Percentiles rank a stretch among this genome's conserved stretches.
Evolutionary conservation across 2,329 filamentous ascomycete species (phyloP).

Genomic region (Polychaeton citri): DNA sequence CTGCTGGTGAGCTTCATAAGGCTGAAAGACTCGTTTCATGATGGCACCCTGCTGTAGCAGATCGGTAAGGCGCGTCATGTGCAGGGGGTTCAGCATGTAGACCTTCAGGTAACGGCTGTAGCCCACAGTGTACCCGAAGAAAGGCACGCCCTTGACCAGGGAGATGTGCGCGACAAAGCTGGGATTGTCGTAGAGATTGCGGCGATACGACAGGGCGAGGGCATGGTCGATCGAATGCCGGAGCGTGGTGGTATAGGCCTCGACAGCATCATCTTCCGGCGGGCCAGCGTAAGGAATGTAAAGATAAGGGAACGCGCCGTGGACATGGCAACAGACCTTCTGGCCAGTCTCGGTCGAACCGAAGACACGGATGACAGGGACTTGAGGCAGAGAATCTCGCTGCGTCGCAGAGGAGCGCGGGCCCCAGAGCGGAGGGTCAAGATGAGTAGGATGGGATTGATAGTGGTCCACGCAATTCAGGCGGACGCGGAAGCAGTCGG

Average conservation of each 20-base stretch:
- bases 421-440: slow-evolving; percentile 59
- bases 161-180: slow-evolving; percentile 81
- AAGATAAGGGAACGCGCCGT: slow-evolving; percentile 92
- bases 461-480: slow-evolving; percentile 96
- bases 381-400: slow-evolving; percentile 50
- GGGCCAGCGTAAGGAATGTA: slow-evolving; percentile 43
- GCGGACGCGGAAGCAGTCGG: slow-evolving; percentile 59
- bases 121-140: slow-evolving; percentile 91
- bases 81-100: slow-evolving; percentile 75
- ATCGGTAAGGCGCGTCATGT: slow-evolving; percentile 79
- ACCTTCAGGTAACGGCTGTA: slow-evolving; percentile 88
- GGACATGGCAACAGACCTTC: slow-evolving; percentile 90
- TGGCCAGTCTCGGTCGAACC: slow-evolving; percentile 89
- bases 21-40: slow-evolving; percentile 71
- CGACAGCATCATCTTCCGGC: slow-evolving; percentile 38
- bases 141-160: slow-evolving; percentile 82
- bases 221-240: slow-evolving; percentile 86
- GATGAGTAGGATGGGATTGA: slow-evolving; percentile 61
- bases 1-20: slow-evolving; percentile 86
- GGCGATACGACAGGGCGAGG: slow-evolving; percentile 70
- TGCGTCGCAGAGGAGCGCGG: slow-evolving; percentile 42
- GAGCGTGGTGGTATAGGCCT: slow-evolving; percentile 60
- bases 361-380: slow-evolving; percentile 82
- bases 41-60: slow-evolving; percentile 78
- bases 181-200: slow-evolving; percentile 52